Evolutionary conservation across 108 stramenopile genomes (phyloP).

Genomic region (Nitzschia inconspicua): DNA sequence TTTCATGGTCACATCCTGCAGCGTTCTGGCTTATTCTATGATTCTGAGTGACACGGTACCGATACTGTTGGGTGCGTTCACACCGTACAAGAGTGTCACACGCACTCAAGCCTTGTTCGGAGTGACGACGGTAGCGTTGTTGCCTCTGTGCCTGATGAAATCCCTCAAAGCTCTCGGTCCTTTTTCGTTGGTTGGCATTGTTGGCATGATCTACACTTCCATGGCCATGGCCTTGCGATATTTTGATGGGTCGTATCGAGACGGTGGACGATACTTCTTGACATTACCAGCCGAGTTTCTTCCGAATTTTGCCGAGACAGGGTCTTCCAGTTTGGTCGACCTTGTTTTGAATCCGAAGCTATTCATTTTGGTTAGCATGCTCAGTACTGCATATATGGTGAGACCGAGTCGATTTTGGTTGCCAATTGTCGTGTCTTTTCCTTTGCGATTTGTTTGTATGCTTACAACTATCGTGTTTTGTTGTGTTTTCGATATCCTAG

Average conservation of each 20-base stretch:
- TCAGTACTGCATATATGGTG: slow-evolving; percentile 89
- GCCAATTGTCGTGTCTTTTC: too few relatives aligned
- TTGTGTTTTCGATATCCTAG: too few relatives aligned
- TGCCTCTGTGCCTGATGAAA: slow-evolving; percentile 89
- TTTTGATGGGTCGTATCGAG: slow-evolving; percentile 65
- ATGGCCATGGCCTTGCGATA: slow-evolving; percentile 68
- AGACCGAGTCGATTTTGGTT: too few relatives aligned
- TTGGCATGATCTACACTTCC: slow-evolving; percentile 81
- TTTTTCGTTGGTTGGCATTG: slow-evolving; percentile 83
- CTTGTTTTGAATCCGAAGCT: slow-evolving; percentile 34
- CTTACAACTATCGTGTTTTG: too few relatives aligned
- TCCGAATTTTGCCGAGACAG: too few relatives aligned
- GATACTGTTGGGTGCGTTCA: slow-evolving; percentile 43
- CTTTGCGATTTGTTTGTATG: too few relatives aligned
- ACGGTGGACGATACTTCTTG: neutral
- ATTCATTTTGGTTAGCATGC: slow-evolving; percentile 85
- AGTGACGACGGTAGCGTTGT: slow-evolving; percentile 58
- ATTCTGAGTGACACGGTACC: slow-evolving; percentile 82
- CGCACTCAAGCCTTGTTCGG: slow-evolving; percentile 43
- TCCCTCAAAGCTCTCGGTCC: slow-evolving; percentile 76
- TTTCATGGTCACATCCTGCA: slow-evolving; percentile 71
- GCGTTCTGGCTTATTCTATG: slow-evolving; percentile 84
- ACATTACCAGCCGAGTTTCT: neutral
- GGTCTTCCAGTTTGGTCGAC: too few relatives aligned
- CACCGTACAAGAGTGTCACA: neutral